These are phyloP conservation scores for Ramicandelaber brevisporus DNA, from an alignment of 192 early-diverging fungal species.

Conservation along the genomic window DNA sequence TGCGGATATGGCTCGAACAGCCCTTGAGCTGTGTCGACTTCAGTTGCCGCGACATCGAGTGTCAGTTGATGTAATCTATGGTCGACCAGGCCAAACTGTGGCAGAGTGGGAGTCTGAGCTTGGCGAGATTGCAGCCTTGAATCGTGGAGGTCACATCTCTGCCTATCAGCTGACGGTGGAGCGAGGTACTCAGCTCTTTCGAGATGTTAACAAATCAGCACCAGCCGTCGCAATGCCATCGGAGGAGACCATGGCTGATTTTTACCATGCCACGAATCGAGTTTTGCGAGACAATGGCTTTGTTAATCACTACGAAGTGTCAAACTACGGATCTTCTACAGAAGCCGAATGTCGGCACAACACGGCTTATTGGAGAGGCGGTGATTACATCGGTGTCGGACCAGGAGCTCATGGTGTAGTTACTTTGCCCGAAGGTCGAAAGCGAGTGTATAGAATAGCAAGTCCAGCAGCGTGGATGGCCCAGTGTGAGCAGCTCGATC, in stretches of 20 bases:
- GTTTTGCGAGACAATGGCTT: constrained; percentile 5
- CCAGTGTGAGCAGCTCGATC: too few relatives aligned
- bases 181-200: constrained; percentile 19
- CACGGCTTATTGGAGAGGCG: constrained; percentile 20
- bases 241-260: constrained; percentile 10
- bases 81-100: constrained; percentile 15
- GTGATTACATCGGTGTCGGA: constrained; percentile 24
- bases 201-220: constrained; percentile 7
- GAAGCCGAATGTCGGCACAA: constrained; percentile 16
- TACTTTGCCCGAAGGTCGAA: constrained; percentile 6
- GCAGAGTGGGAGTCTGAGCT: constrained; percentile 13
- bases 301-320: constrained; percentile 26
- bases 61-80: constrained; percentile 24
- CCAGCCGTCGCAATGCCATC: constrained; percentile 5
- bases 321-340: constrained; percentile 9
- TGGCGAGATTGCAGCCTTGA: constrained; percentile 5
- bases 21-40: constrained; percentile 6
- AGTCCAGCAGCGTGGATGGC: too few relatives aligned
- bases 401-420: constrained; percentile 27
- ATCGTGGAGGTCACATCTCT: constrained; percentile 16
- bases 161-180: constrained; percentile 28
- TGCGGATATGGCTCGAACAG: constrained; percentile 10
- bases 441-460: constrained; percentile 4
- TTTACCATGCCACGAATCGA: constrained; percentile 14
- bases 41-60: constrained; percentile 13